These are phyloP conservation scores for Venturia effusa DNA, from an alignment of 2,329 filamentous ascomycete species.

Conservation along the genomic window DNA sequence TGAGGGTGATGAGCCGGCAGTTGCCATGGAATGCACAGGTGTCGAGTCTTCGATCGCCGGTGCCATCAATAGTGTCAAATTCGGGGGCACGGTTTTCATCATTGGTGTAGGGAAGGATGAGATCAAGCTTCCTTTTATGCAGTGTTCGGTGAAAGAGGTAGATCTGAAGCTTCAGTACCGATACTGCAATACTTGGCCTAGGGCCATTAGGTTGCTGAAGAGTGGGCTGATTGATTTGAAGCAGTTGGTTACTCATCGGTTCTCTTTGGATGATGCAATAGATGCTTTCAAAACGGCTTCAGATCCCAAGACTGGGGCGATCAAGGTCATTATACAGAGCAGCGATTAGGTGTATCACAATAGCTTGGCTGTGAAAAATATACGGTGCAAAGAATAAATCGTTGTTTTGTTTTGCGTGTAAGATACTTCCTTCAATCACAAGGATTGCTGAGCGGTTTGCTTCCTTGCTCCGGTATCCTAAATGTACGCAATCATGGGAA, in stretches of 20 bases:
- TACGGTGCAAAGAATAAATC: not conserved
- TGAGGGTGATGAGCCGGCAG: slow-evolving; percentile 67
- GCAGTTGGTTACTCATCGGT: slow-evolving; percentile 81
- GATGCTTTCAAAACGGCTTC: slow-evolving; percentile 84
- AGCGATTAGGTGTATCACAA: slow-evolving; percentile 16
- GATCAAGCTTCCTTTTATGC: slow-evolving; percentile 93
- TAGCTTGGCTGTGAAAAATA: not conserved
- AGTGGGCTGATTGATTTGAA: slow-evolving; percentile 73
- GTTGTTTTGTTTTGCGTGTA: no score
- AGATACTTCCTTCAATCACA: no score
- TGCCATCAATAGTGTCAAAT: slow-evolving; percentile 84
- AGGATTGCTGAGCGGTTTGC: no score
- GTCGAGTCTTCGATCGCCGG: slow-evolving; percentile 80
- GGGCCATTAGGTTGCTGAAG: slow-evolving; percentile 78
- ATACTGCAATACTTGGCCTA: slow-evolving; percentile 92
- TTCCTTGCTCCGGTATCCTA: no score
- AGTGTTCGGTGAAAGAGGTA: slow-evolving; percentile 79
- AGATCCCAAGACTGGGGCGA: slow-evolving; percentile 84
- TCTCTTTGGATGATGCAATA: slow-evolving; percentile 71
- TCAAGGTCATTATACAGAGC: slow-evolving; percentile 92
- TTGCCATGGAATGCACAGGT: slow-evolving; percentile 88
- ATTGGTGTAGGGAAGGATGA: slow-evolving; percentile 93
- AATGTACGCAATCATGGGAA: no score
- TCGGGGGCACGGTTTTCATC: slow-evolving; percentile 93
- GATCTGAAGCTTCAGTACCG: slow-evolving; percentile 96